Conservation (phyloP, 2,329 filamentous ascomycete genomes). For the Orbilia ellipsospora region DNA sequence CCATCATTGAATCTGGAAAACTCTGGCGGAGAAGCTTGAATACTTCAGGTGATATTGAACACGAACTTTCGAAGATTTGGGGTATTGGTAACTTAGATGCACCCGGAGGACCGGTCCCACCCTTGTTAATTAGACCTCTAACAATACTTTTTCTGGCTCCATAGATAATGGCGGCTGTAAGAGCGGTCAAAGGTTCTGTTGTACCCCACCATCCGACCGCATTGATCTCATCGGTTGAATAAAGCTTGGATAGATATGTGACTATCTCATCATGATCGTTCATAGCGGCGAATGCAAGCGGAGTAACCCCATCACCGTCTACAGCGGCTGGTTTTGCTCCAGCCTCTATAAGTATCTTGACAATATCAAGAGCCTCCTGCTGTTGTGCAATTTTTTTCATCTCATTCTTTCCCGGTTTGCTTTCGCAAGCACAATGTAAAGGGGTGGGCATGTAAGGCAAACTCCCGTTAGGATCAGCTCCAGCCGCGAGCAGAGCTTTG, state of each 20-base stretch:
- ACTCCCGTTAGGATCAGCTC: slow-evolving; percentile 23
- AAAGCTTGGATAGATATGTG: neutral
- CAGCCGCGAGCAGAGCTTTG: slow-evolving; percentile 1
- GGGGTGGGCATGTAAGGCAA: slow-evolving; percentile 13
- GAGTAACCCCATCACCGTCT: slow-evolving; percentile 39
- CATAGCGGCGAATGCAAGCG: slow-evolving; percentile 17
- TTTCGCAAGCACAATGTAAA: slow-evolving; percentile 9
- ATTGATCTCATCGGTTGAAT: slow-evolving; percentile 22
- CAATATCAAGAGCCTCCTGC: neutral
- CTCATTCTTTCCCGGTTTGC: neutral
- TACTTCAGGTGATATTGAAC: neutral
- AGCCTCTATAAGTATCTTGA: neutral
- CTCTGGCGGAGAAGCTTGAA: neutral
- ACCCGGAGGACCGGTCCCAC: slow-evolving; percentile 8
- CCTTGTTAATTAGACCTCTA: neutral
- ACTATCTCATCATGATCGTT: neutral
- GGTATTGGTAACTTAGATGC: neutral
- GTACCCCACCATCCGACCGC: slow-evolving; percentile 16
- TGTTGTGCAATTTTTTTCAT: neutral
- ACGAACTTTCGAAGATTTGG: slow-evolving; percentile 5
- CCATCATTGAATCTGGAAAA: slow-evolving; percentile 8
- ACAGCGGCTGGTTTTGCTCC: slow-evolving; percentile 13
- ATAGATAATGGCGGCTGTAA: slow-evolving; percentile 20
- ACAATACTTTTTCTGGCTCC: neutral
- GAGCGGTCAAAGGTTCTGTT: slow-evolving; percentile 18